A percentile compares a stretch with the other conserved stretches of the same genome.
These are phyloP conservation scores for Solanum clarkiae DNA, from an alignment of 257 asterid genomes.

Conservation along the genomic window DNA sequence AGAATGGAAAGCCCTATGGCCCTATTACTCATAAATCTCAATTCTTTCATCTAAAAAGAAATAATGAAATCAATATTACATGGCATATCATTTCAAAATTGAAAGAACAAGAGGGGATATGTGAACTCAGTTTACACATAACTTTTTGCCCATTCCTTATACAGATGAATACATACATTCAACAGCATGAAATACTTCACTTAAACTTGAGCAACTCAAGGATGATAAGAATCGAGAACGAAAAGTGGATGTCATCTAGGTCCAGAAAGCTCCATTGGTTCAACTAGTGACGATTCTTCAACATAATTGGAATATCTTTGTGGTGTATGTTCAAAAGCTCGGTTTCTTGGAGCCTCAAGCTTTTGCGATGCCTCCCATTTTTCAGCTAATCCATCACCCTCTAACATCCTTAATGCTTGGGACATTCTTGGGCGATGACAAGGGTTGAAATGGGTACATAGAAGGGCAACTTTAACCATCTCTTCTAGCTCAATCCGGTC, in stretches of 20 bases:
- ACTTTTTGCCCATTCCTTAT: slow-evolving; percentile 16
- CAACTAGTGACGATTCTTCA: slow-evolving; percentile 76
- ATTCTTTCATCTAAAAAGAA: not conserved
- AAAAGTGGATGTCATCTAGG: slow-evolving; percentile 50
- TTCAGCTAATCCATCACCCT: slow-evolving; percentile 81
- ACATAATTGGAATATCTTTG: slow-evolving; percentile 72
- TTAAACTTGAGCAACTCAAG: not conserved
- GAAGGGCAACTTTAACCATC: slow-evolving; percentile 77
- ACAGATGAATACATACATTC: slow-evolving; percentile 31
- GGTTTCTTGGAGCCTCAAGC: slow-evolving; percentile 39
- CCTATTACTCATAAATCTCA: not conserved
- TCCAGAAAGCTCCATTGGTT: slow-evolving; percentile 92
- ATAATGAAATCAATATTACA: not conserved
- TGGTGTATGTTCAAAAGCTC: slow-evolving; percentile 34
- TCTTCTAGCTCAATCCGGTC: slow-evolving; percentile 65
- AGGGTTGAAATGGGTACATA: slow-evolving; percentile 77
- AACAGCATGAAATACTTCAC: slow-evolving; percentile 13
- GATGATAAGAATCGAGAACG: not conserved
- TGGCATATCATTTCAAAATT: not conserved
- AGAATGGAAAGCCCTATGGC: no score
- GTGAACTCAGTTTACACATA: slow-evolving; percentile 12
- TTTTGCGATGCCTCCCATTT: slow-evolving; percentile 85
- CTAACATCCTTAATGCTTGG: slow-evolving; percentile 86
- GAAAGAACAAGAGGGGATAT: not conserved
- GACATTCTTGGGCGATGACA: slow-evolving; percentile 86